Percentiles rank a stretch among this genome's conserved stretches.
These are phyloP conservation scores for Cetraspora pellucida DNA, from an alignment of 192 early-diverging fungal species.

Conservation along the genomic window DNA sequence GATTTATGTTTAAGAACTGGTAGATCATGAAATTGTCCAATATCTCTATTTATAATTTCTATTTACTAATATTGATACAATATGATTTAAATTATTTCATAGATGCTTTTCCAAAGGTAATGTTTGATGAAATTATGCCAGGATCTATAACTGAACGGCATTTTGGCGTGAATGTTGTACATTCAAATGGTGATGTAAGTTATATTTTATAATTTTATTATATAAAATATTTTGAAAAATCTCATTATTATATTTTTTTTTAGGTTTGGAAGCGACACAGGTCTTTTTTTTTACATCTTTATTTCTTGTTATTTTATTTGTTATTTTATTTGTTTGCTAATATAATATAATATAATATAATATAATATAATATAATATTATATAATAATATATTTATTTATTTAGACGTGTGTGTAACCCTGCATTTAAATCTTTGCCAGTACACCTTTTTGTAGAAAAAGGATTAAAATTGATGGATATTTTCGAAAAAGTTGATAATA, in stretches of 20 bases:
- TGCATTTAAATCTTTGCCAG: neutral
- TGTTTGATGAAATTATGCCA: neutral
- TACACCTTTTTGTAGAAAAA: neutral
- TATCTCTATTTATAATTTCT: no score
- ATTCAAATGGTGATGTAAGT: neutral
- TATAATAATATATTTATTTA: no score
- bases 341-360: no score
- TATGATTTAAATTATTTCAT: neutral
- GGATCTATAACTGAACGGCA: neutral
- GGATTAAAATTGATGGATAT: neutral
- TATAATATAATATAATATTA: no score
- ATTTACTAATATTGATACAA: no score
- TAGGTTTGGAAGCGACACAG: neutral
- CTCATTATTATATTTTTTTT: neutral
- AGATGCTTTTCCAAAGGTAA: neutral
- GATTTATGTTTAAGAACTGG: no score
- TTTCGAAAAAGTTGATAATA: slow-evolving; percentile 3
- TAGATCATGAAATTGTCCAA: no score
- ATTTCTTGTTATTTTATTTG: neutral
- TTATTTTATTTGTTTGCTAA: no score
- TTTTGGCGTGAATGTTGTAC: neutral
- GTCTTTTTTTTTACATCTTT: neutral
- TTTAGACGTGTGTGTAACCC: neutral
- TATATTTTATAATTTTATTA: neutral
- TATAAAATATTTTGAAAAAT: neutral